Base-by-base conservation (phyloP, 2,329 filamentous ascomycete species). In the Pseudocercospora macadamiae region DNA sequence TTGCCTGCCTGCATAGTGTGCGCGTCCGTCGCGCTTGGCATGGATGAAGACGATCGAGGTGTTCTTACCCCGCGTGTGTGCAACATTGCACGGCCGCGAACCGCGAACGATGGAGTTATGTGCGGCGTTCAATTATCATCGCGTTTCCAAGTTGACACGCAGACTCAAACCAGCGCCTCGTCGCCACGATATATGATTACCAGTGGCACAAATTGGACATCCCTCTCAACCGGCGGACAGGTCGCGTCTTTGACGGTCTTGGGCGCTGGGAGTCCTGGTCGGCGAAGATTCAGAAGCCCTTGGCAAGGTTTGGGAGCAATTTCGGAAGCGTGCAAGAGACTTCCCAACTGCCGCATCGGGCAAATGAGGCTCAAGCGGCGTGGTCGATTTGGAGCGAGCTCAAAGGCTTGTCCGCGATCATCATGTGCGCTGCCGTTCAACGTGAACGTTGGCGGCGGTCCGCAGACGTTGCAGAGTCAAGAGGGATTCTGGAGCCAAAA, bases 301-400 rank as follows among this genome's bases (percentile, higher is more conserved):
- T 28, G 42, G 10, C 42, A 47, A 47, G 42, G 42, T 47, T 47
- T 47, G 42, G 28, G 42, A 47, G 42, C 42, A 47, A 47, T 47
- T 47, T 47, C 42, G 42, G 42, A 47, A 47, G 42, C 42, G n/a
- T 7, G 7, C 21, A 21, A 26, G 5, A n/a, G 42, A 14, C 26
- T 47, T 47, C 12, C 23, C 42, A 47, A 47, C 42, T 47, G 42
- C 42, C 42, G 42, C 42, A 47, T 47, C 21, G 23, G 42, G 42
- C 42, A 47, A 7, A 47, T 47, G 42, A 25, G 19, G 42, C 42
- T 47, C 42, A 25, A 21, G 18, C 19, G 39, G 39, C 19, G 10
- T 23, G 16, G 39, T 23, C 39, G 37, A 9, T 42, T 19, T 42
- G 37, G 39, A 16, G 39, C 39, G 19, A 23, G 16, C 16, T 19